phyloP scores from a whole-genome alignment of 495 filamentous ascomycete species.

The Aspergillus sclerotioniger region DNA sequence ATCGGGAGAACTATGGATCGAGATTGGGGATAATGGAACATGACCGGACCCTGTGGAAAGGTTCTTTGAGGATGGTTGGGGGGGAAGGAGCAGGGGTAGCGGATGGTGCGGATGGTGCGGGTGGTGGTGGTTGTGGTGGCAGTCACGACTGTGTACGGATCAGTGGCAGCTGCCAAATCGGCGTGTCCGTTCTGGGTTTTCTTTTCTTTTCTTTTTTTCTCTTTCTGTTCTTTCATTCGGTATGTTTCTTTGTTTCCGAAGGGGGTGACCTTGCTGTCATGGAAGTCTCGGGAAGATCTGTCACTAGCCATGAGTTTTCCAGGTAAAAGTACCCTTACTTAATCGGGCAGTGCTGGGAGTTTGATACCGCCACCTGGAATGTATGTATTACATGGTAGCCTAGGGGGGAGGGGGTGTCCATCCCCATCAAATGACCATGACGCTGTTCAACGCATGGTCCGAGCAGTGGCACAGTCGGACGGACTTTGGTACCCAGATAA shows the following conservation, averaged over 20 bases:
- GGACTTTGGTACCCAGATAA: not conserved
- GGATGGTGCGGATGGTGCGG: not conserved
- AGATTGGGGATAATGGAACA: not conserved
- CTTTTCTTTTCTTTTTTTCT: slow-evolving; percentile 17
- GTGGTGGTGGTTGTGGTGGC: not conserved
- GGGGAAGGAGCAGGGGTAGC: not conserved
- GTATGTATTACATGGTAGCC: no score
- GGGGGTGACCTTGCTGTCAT: not conserved
- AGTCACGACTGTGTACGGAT: not conserved
- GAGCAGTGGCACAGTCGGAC: not conserved
- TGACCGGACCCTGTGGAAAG: not conserved
- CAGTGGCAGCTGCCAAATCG: no score
- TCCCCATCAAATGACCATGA: not conserved
- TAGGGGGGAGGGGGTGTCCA: not conserved
- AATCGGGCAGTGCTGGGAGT: not conserved
- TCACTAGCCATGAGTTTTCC: not conserved
- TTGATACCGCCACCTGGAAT: not conserved
- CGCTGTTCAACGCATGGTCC: no score
- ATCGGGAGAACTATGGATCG: slow-evolving; percentile 5
- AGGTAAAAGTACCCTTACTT: not conserved
- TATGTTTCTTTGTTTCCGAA: slow-evolving; percentile 7
- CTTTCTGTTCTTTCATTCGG: slow-evolving; percentile 1
- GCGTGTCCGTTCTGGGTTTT: not conserved
- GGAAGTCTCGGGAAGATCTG: slow-evolving; percentile 6
- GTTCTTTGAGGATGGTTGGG: slow-evolving; percentile 1